Conservation (phyloP, 768 basidiomycete species). For the Tricholoma sp. region DNA sequence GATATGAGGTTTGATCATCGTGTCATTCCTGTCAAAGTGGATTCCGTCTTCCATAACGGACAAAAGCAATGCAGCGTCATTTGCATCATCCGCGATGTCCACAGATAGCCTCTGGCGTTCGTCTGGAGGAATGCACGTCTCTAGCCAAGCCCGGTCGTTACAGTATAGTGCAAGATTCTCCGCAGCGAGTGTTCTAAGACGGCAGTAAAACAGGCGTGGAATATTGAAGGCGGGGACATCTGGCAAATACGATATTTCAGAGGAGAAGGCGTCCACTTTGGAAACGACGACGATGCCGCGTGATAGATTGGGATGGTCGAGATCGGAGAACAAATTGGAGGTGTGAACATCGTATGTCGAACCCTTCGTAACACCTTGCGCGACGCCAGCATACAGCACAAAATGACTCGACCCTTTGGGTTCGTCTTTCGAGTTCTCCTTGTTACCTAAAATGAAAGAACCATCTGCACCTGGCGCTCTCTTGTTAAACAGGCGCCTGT, state of each 20-base stretch:
- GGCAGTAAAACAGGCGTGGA: slow-evolving; percentile 22
- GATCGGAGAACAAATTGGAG: slow-evolving; percentile 17
- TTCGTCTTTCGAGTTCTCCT: background rate
- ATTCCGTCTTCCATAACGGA: slow-evolving; percentile 14
- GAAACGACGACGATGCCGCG: slow-evolving; percentile 18
- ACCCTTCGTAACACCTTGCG: slow-evolving; percentile 27
- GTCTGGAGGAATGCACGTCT: slow-evolving; percentile 16
- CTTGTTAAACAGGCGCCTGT: slow-evolving; percentile 28
- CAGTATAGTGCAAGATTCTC: slow-evolving; percentile 20
- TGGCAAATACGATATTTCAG: slow-evolving; percentile 10
- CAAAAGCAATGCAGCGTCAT: slow-evolving; percentile 17
- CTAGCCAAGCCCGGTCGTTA: slow-evolving; percentile 22
- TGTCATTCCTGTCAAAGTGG: slow-evolving; percentile 19
- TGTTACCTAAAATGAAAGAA: slow-evolving; percentile 21
- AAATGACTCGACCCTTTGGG: slow-evolving; percentile 7
- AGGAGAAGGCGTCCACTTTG: slow-evolving; percentile 17
- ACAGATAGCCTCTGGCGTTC: slow-evolving; percentile 9
- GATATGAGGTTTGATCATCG: slow-evolving; percentile 16
- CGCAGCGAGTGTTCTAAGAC: slow-evolving; percentile 13
- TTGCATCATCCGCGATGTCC: slow-evolving; percentile 11
- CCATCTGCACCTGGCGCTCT: slow-evolving; percentile 22
- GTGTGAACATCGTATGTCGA: slow-evolving; percentile 21
- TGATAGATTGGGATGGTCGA: slow-evolving; percentile 16
- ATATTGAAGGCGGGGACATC: slow-evolving; percentile 1
- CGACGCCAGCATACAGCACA: slow-evolving; percentile 24